Base-by-base conservation (phyloP, 225 moss, liverwort and hornwort species). In the Polytrichum formosum region DNA sequence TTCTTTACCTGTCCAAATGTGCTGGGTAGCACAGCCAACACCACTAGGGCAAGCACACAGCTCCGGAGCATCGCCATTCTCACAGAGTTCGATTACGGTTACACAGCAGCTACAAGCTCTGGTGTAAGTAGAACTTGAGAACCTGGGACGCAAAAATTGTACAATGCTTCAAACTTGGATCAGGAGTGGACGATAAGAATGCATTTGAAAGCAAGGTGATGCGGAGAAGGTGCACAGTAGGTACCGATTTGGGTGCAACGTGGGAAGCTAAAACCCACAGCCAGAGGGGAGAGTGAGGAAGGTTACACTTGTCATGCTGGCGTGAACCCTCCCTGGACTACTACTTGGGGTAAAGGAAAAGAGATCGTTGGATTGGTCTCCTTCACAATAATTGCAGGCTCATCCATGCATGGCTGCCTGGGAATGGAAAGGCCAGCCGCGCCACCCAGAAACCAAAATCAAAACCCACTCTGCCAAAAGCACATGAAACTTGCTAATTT, bases 31-130 rank as follows among this genome's bases (percentile, higher is more conserved):
- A 63, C 46, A 8, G 68, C 65, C 22, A 74, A 26, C 67, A 74
- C 2, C 73, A 73, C 25, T 9, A 81, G 31, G 26, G 46, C 78
- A 53, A 81, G 56, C 60, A 78, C 37, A 18, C 55, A 76, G 73
- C 65, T 69, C 31, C 69, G 54, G 17, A 68, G 28, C 10, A 16
- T 46, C 29, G 62, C 30, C 73, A 78, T 28, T 9, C 65, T 72
- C 18, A 23, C 68, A 30, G 26, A 28, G n/a, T 19, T 58, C 5
- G 13, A 6, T 28, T 13, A 66, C 20, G 29, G 20, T 16, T 4
- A 33, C 10, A 31, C 21, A 13, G 3, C 65, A 18, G 6, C 20
- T 16, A 19, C 35, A 5, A n/a, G 30, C 16, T 65, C 33, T 5
- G 35, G 2, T 29, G 29, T 29, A 5, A 20, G 5, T 1, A 6